A percentile compares a stretch with the other conserved stretches of the same genome.
Evolutionary conservation across 805 yeast species (phyloP).

Genomic region (Starmerella powellii): DNA sequence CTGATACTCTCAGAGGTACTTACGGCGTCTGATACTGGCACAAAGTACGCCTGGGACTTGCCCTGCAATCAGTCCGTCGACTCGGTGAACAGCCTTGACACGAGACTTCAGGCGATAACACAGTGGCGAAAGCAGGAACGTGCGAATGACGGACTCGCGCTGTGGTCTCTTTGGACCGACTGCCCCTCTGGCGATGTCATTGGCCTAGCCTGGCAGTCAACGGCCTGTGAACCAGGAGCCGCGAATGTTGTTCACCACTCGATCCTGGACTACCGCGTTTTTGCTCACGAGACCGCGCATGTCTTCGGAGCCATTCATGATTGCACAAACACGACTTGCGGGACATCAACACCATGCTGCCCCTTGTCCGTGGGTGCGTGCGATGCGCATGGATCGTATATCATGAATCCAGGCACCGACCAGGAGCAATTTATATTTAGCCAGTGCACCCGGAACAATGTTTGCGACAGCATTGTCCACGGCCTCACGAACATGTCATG

Average conservation of each 20-base stretch:
- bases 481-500: slow-evolving; percentile 25
- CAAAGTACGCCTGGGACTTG: slow-evolving; percentile 16
- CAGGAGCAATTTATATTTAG: slow-evolving; percentile 26
- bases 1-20: slow-evolving; percentile 27
- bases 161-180: slow-evolving; percentile 29
- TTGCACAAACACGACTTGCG: slow-evolving; percentile 30
- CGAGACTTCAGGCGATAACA: slow-evolving; percentile 26
- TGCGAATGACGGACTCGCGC: slow-evolving; percentile 27
- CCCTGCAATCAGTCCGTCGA: slow-evolving; percentile 27
- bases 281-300: slow-evolving; percentile 34
- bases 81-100: slow-evolving; percentile 16
- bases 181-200: slow-evolving; percentile 29
- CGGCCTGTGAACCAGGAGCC: slow-evolving; percentile 28
- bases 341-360: slow-evolving; percentile 26
- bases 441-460: slow-evolving; percentile 29
- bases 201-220: slow-evolving; percentile 32
- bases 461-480: slow-evolving; percentile 26
- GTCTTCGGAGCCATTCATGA: slow-evolving; percentile 35
- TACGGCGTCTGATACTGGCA: slow-evolving; percentile 20
- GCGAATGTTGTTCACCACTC: slow-evolving; percentile 29
- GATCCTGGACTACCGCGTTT: slow-evolving; percentile 28
- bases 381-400: slow-evolving; percentile 27
- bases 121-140: slow-evolving; percentile 25
- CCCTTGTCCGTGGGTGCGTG: slow-evolving; percentile 26
- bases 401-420: slow-evolving; percentile 31